Base-by-base conservation (phyloP, 805 yeast species). In the Yamadazyma akitaensis region DNA sequence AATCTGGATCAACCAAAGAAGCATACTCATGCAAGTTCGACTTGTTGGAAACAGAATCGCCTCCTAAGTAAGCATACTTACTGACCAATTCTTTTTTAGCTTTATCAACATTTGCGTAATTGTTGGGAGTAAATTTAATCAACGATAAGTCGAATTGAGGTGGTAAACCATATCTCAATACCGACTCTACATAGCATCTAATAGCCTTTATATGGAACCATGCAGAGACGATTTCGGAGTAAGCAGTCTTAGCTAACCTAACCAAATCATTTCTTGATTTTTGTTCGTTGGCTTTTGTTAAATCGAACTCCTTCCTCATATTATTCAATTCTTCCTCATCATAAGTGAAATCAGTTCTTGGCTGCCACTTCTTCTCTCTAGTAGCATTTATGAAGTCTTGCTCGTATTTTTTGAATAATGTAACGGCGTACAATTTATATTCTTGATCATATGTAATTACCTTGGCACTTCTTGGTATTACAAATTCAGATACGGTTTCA, bases 151-250 rank as follows among this genome's bases (percentile, higher is more conserved):
- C 79, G 65, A 92, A 94, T 58, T 85, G 85, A 26, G 98, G 97
- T 31, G 99, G 99, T 53, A 94, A 78, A 0, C 99, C 99, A 65
- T 94, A 94, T 68, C 99, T 84, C 64, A 94, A 77, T 13, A 94
- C 96, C 42, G 90, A 80, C 70, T 94, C 99, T 33, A 92, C 96
- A 66, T 86, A 94, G 16, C 88, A 77, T 56, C 97, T 82, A 44
- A 94, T 76, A 3, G 88, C 81, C 68, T 90, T 90, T 56, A 94
- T 79, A 67, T 94, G 99, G 61, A 88, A 76, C 97, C 97, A 90
- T 53, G 85, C 81, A 55, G 88, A 76, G 51, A 87, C 74, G 43
- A 91, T 81, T 59, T 94, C 98, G 19, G 86, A 76, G 64, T 85
- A 94, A n/a, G 98, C 95, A 18, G 96, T 84, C 57, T 82, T 82